A percentile compares a stretch with the other conserved stretches of the same genome.
Conservation (phyloP, 306 rosid genomes). For the Trifolium subterraneum region DNA sequence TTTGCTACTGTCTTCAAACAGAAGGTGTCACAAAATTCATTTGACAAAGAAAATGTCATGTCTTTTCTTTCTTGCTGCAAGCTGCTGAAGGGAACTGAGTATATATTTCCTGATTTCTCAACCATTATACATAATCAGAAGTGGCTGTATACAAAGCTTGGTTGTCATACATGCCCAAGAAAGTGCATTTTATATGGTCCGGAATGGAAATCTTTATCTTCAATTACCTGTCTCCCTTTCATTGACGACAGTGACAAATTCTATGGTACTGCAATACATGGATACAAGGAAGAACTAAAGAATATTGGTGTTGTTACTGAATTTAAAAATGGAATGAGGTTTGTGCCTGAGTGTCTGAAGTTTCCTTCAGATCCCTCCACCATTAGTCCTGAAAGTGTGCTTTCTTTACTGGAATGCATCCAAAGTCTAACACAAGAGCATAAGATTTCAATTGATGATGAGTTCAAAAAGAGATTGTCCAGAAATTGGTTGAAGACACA, state of each 20-base stretch:
- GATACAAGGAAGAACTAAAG: constrained; percentile 60
- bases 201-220: neutral
- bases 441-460: constrained; percentile 33
- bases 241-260: constrained; percentile 56
- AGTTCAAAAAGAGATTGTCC: constrained; percentile 47
- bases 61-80: neutral
- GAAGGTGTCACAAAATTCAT: neutral
- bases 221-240: constrained; percentile 44
- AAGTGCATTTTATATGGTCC: neutral
- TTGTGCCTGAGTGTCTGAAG: neutral
- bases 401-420: constrained; percentile 47
- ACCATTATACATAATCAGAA: neutral
- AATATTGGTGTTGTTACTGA: constrained; percentile 53
- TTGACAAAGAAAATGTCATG: neutral
- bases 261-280: constrained; percentile 54
- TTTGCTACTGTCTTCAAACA: neutral
- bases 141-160: neutral
- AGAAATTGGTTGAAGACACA: constrained; percentile 46
- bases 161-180: neutral
- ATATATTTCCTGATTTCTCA: neutral
- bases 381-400: neutral
- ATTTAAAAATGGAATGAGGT: neutral
- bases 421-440: constrained; percentile 15
- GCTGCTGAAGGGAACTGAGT: neutral
- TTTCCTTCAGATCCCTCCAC: neutral